Base-by-base conservation (phyloP, 1,139 yeast species). In the Yamadazyma oceani region DNA sequence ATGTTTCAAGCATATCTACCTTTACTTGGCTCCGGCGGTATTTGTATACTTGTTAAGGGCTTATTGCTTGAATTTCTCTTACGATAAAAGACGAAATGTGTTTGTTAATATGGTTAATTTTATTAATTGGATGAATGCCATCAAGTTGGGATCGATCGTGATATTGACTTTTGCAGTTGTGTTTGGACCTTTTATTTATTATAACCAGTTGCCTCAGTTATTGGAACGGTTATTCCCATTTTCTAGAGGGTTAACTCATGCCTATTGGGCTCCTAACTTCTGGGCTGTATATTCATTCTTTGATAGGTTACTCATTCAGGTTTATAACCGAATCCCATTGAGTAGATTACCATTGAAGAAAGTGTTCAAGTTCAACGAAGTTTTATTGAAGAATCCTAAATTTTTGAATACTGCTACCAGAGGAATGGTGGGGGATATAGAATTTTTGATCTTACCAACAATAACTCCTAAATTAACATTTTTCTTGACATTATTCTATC, bases 201-300 rank as follows among this genome's bases (percentile, higher is more conserved):
- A 78, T 50, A 69, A 73, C 5, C 85, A 82, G 31, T 55, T 85
- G 36, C 85, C 86, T 1, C 80, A 87, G 45, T 63, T 92, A 13
- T 36, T 87, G 10, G 58, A 68, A 5, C 69, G 98, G 35, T 63
- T 94, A 28, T 92, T 92, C 62, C 98, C 98, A 5, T 92, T 92
- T 56, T 85, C 95, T 36, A 75, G 98, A 55, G 98, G 98, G 1
- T 71, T 94, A 28, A 92, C 97, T 4, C 98, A 94, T 60, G 97
- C 97, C 0, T 94, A 94, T 63, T 92, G 98, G 98, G 98, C 98
- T 1, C 98, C 98, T 4, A 92, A 92, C 52, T 69, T 89, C 37
- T 92, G 99, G 99, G 96, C 98, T 0, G 52, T 92, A 10, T 92
- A 92, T 60, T 86, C 97, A 1, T 85, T 87, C 49, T 46, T 73